phyloP scores from a whole-genome alignment of 1,284 basidiomycete genomes.

The Marasmius fiardii region DNA sequence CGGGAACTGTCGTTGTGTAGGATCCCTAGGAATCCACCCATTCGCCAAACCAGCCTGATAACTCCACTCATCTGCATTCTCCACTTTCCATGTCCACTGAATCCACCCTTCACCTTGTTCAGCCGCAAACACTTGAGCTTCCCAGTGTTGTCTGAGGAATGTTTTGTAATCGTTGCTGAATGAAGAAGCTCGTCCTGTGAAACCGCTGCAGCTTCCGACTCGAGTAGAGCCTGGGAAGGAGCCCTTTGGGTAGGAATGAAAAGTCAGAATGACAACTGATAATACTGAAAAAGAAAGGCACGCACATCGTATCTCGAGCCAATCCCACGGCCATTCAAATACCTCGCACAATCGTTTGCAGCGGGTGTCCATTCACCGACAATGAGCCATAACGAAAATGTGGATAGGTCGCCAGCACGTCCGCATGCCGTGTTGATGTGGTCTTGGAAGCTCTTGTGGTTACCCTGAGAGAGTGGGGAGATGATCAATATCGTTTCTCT shows the following conservation, averaged over 20 bases:
- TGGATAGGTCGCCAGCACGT: conserved; percentile 41
- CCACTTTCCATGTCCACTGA: conserved; percentile 68
- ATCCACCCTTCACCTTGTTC: conserved; percentile 70
- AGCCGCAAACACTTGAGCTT: conserved; percentile 71
- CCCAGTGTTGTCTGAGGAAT: conserved; percentile 82
- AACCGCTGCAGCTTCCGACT: conserved; percentile 71
- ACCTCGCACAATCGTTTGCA: conserved; percentile 82
- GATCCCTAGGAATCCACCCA: conserved; percentile 81
- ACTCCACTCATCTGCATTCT: conserved; percentile 72
- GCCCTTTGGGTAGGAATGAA: conserved; percentile 25
- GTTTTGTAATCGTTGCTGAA: conserved; percentile 83
- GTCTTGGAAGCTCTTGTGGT: conserved; percentile 46
- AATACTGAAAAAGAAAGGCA: background rate
- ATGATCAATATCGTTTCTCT: background rate
- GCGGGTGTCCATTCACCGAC: conserved; percentile 88
- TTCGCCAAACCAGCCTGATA: conserved; percentile 72
- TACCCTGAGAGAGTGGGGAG: conserved; percentile 34
- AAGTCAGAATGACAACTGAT: background rate
- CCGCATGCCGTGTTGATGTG: conserved; percentile 70
- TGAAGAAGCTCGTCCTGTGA: conserved; percentile 67
- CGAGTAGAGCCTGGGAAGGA: conserved; percentile 59
- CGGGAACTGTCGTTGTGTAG: conserved; percentile 45
- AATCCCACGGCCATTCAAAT: conserved; percentile 64
- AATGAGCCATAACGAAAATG: conserved; percentile 68
- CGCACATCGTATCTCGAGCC: conserved; percentile 75